A percentile compares a stretch with the other conserved stretches of the same genome.
These are phyloP conservation scores for Stellera chamaejasme DNA, from an alignment of 345 rosid species.

Conservation along the genomic window DNA sequence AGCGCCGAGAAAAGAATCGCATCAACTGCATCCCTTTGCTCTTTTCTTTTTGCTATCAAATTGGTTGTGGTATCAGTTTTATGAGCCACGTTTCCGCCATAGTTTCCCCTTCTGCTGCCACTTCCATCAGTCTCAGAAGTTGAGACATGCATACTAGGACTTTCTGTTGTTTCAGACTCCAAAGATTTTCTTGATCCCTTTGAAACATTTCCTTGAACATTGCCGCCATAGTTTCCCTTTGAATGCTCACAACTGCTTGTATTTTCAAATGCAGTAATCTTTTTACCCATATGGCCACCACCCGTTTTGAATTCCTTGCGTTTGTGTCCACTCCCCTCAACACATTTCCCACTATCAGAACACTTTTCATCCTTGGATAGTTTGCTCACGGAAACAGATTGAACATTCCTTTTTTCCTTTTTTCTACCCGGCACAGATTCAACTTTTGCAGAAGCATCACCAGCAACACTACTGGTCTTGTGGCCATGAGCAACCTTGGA, in stretches of 20 bases:
- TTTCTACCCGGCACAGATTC: constrained; percentile 21
- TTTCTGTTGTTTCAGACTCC: constrained; percentile 21
- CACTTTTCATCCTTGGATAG: constrained; percentile 19
- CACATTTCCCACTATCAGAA: constrained; percentile 12
- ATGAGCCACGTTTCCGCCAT: constrained; percentile 22
- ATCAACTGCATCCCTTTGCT: constrained; percentile 78
- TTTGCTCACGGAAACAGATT: constrained; percentile 24
- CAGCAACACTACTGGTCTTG: constrained; percentile 18
- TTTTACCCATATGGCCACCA: constrained; percentile 13
- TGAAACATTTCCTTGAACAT: constrained; percentile 9
- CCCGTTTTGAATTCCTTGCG: constrained; percentile 16
- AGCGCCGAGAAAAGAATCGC: constrained; percentile 79
- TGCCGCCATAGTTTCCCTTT: constrained; percentile 15
- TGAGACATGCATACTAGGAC: constrained; percentile 20
- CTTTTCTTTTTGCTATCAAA: constrained; percentile 52
- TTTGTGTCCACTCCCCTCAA: constrained; percentile 16
- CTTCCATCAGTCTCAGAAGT: constrained; percentile 21
- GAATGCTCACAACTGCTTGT: constrained; percentile 9
- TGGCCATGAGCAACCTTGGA: constrained; percentile 4
- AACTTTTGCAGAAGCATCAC: constrained; percentile 16
- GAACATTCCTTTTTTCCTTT: constrained; percentile 24
- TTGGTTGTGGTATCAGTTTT: constrained; percentile 32
- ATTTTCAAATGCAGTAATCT: constrained; percentile 14
- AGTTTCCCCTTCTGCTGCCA: constrained; percentile 19
- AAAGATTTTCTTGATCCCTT: constrained; percentile 32